Evolutionary conservation across 2,329 filamentous ascomycete genomes (phyloP), one percentile per base, ranked within the genome.

Genomic region (Ascochyta lentis): DNA sequence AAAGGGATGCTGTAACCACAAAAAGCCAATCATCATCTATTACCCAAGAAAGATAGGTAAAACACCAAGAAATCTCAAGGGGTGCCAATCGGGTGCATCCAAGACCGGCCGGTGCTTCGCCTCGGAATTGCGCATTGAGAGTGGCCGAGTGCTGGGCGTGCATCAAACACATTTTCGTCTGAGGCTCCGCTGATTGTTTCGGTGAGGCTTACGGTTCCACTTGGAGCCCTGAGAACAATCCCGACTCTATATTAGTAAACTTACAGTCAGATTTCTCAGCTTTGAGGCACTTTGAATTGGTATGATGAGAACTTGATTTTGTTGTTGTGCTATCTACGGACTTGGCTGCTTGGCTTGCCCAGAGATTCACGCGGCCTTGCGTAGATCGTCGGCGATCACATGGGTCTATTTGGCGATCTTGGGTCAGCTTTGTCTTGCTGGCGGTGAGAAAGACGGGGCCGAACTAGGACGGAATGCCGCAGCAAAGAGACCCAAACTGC

Each of bases 341-440:
- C 53, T 56, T 56, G 53, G 41, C 53, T 47, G 41, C 53, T 56
- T 56, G 53, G 53, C 53, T 54, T 47, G 53, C 53, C 47, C 37
- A 56, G 47, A 49, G 31, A 31, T 43, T 29, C 37, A 39, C 53
- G 47, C 53, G 46, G 46, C 53, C 47, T 55, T 55, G 46, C 53
- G 47, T 42, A 50, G 53, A 56, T 56, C 47, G 29, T 15, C 37
- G 42, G n/a, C 42, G 53, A 56, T 56, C 53, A 50, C 47, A 46
- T 41, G 47, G 47, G 33, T 50, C 6, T 8, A 38, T 35, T 45
- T 26, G 29, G 19, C 29, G 24, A 45, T 49, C 40, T 37, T 37
- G 23, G 42, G 8, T 38, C 37, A 23, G 42, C 13, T 23, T 24
- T 12, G 44, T 23, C 24, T 24, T 38, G 29, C 31, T 56, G 53